Percentiles rank a stretch among this genome's conserved stretches.
Evolutionary conservation across 768 basidiomycete species (phyloP).

Genomic region (Cantharellus cinnabarinus): DNA sequence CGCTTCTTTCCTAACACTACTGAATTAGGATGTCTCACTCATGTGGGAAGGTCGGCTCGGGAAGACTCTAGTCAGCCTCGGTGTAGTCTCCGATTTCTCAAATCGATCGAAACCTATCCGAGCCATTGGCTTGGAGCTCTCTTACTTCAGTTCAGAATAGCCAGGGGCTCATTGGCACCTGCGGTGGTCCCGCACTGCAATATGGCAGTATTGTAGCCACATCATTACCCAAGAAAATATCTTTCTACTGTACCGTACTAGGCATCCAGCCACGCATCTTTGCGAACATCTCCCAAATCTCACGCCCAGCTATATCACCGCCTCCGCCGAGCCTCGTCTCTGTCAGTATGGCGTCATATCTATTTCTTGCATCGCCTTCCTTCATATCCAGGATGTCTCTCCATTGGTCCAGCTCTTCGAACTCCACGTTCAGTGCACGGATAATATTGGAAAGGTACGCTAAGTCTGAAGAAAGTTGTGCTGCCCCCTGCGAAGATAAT

Average conservation of each 20-base stretch:
- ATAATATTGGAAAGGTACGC: conserved; percentile 84
- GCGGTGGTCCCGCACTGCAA: too few relatives aligned
- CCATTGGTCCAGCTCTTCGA: conserved; percentile 63
- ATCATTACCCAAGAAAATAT: too few relatives aligned
- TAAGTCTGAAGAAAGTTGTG: conserved; percentile 72
- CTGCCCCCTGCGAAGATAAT: conserved; percentile 45
- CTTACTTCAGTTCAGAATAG: conserved; percentile 38
- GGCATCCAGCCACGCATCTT: conserved; percentile 10
- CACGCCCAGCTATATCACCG: background rate
- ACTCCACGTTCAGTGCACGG: conserved; percentile 75
- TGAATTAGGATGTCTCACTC: conserved; percentile 55
- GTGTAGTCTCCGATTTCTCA: conserved; percentile 78
- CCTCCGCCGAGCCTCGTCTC: conserved; percentile 1
- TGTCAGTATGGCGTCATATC: background rate
- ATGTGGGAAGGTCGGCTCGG: conserved; percentile 88
- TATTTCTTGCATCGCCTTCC: conserved; percentile 24
- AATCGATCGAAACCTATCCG: conserved; percentile 72
- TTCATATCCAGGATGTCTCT: conserved; percentile 38
- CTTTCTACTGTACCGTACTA: background rate
- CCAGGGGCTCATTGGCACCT: background rate
- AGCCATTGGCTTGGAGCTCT: conserved; percentile 78
- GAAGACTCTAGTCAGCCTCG: conserved; percentile 75
- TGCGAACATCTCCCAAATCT: conserved; percentile 7
- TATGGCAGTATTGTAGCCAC: too few relatives aligned
- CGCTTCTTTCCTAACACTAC: background rate